A percentile compares a stretch with the other conserved stretches of the same genome.
These are phyloP conservation scores for Suillus occidentalis DNA, from an alignment of 768 basidiomycete species.

Conservation along the genomic window DNA sequence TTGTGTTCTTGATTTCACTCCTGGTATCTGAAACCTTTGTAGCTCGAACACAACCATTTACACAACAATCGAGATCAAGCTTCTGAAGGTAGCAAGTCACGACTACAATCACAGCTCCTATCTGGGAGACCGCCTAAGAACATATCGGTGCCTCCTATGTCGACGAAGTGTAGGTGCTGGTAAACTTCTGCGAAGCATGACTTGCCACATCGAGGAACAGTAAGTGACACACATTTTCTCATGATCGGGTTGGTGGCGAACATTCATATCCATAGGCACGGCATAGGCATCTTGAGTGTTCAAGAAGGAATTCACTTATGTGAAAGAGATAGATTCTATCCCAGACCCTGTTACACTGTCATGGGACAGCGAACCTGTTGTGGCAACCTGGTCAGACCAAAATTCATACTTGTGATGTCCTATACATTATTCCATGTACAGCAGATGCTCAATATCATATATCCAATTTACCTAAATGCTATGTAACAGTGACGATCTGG, in stretches of 20 bases:
- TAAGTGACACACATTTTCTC: not conserved
- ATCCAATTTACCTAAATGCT: constrained; percentile 10
- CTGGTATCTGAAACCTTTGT: not conserved
- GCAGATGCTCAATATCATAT: not conserved
- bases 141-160: constrained; percentile 2
- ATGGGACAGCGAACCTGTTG: not conserved
- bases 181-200: not conserved
- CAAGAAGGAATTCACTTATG: constrained; percentile 3
- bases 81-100: not conserved
- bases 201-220: constrained; percentile 6
- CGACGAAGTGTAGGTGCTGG: constrained; percentile 2
- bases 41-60: constrained; percentile 5
- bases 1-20: not conserved
- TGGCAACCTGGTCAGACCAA: not conserved
- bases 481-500: constrained; percentile 88
- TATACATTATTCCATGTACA: not conserved
- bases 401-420: not conserved
- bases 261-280: not conserved
- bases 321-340: constrained; percentile 4
- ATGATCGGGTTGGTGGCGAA: not conserved
- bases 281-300: not conserved
- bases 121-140: not conserved
- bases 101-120: constrained; percentile 1
- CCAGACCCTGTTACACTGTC: not conserved
- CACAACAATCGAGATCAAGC: not conserved